A percentile compares a stretch with the other conserved stretches of the same genome.
Evolutionary conservation across 2,329 filamentous ascomycete species (phyloP).

Genomic region (Cercospora janseana): DNA sequence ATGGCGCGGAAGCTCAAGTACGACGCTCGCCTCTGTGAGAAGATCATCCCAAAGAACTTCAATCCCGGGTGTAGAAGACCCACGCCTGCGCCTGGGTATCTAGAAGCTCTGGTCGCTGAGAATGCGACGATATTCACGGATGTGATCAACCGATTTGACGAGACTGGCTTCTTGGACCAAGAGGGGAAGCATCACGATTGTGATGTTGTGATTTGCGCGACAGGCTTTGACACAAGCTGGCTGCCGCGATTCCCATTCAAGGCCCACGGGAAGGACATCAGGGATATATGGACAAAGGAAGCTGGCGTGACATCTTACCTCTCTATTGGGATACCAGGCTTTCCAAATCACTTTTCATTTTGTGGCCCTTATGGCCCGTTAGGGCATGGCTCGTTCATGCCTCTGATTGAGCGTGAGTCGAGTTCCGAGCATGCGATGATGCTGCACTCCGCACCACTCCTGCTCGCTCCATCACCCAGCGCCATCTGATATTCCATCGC

Average conservation of each 20-base stretch:
- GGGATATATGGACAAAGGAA: constrained; percentile 39
- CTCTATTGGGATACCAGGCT: constrained; percentile 42
- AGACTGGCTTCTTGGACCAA: constrained; percentile 36
- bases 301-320: constrained; percentile 44
- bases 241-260: constrained; percentile 37
- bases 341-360: constrained; percentile 48
- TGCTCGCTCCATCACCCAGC: no score
- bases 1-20: constrained; percentile 45
- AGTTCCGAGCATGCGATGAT: no score
- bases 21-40: constrained; percentile 42
- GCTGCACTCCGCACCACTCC: no score
- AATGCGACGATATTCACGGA: constrained; percentile 40
- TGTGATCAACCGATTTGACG: constrained; percentile 34
- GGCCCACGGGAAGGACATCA: constrained; percentile 34
- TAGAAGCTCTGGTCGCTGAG: constrained; percentile 40
- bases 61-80: constrained; percentile 43
- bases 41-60: constrained; percentile 49
- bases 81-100: constrained; percentile 46
- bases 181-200: constrained; percentile 34
- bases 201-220: constrained; percentile 42
- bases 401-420: constrained; percentile 43
- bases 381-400: constrained; percentile 44
- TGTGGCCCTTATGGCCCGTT: constrained; percentile 45
- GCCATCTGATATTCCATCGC: no score
- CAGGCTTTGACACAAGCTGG: constrained; percentile 41